Evolutionary conservation across 257 asterid genomes (phyloP).

Genomic region (Nicotiana otophora): DNA sequence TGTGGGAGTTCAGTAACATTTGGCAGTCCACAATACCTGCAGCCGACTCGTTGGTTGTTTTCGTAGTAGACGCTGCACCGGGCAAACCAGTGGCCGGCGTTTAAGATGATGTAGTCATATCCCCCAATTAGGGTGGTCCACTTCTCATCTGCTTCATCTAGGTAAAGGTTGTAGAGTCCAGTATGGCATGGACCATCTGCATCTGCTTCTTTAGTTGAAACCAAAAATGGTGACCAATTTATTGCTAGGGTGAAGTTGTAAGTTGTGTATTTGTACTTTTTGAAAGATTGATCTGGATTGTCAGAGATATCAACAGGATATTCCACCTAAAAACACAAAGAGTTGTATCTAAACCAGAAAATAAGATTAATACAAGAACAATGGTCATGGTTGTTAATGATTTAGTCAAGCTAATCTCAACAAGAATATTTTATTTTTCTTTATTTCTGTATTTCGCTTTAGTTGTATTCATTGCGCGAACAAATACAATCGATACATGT

Average conservation of each 20-base stretch:
- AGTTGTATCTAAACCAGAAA: no score
- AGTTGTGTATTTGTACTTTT: constrained; percentile 32
- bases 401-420: no score
- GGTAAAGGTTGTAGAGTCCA: constrained; percentile 45
- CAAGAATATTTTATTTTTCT: no score
- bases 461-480: no score
- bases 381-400: no score
- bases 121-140: constrained; percentile 46
- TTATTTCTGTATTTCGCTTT: no score
- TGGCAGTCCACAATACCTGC: not conserved
- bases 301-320: constrained; percentile 50
- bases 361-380: no score
- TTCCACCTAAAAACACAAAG: constrained; percentile 33
- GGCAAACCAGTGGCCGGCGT: constrained; percentile 62
- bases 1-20: constrained; percentile 12
- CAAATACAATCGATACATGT: no score
- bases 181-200: constrained; percentile 30
- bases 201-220: constrained; percentile 33
- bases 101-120: constrained; percentile 48
- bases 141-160: constrained; percentile 46
- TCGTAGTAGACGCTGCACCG: constrained; percentile 17
- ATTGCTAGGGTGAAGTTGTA: constrained; percentile 50
- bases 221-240: constrained; percentile 52
- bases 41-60: constrained; percentile 20
- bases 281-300: constrained; percentile 34